phyloP scores from a whole-genome alignment of 2,329 filamentous ascomycete genomes.

The Pyricularia pennisetigena region DNA sequence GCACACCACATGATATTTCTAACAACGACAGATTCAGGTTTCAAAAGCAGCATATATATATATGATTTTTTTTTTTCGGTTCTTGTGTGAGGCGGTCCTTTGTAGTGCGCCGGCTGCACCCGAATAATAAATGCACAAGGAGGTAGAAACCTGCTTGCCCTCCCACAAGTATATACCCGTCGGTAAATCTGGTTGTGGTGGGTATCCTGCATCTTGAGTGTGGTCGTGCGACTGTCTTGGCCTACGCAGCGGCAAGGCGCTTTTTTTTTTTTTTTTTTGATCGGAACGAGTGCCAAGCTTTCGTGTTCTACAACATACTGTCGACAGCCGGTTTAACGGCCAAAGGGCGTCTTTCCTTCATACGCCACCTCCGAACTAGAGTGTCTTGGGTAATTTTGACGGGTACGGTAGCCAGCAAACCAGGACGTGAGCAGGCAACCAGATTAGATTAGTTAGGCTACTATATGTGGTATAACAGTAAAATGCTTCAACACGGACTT shows the following conservation, averaged over 20 bases:
- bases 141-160: neutral
- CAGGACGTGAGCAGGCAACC: too few species aligned
- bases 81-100: neutral
- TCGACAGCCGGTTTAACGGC: too few species aligned
- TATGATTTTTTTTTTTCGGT: neutral
- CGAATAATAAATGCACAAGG: neutral
- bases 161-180: too few species aligned
- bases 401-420: too few species aligned
- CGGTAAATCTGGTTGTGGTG: neutral
- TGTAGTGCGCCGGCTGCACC: neutral
- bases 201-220: neutral
- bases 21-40: neutral
- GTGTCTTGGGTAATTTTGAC: neutral
- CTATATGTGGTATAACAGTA: neutral
- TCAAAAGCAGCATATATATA: neutral
- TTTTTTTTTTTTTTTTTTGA: neutral
- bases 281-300: neutral
- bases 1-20: neutral
- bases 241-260: neutral
- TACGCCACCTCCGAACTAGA: neutral
- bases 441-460: too few species aligned
- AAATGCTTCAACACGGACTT: neutral
- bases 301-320: neutral
- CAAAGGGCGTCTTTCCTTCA: neutral
- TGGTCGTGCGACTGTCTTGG: neutral